Percentiles rank a stretch among this genome's conserved stretches.
Evolutionary conservation across 805 yeast species (phyloP).

Genomic region (Clavispora carvajalis): DNA sequence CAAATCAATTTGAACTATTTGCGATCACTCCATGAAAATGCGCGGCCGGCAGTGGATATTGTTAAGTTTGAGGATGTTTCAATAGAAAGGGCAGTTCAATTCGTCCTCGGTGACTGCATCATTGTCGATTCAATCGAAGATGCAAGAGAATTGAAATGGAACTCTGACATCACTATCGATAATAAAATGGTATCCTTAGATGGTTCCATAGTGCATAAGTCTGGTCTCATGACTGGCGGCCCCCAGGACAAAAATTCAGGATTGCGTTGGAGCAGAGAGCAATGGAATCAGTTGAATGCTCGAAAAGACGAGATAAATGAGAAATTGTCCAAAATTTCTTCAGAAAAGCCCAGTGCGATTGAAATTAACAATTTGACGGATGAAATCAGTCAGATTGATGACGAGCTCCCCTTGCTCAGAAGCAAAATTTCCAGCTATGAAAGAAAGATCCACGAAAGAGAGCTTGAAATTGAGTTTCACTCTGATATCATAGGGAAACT

Average conservation of each 20-base stretch:
- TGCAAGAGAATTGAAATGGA: conserved; percentile 74
- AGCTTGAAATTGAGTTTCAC: conserved; percentile 50
- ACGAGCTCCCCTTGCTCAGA: conserved; percentile 40
- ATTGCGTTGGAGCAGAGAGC: conserved; percentile 68
- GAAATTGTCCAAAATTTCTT: conserved; percentile 46
- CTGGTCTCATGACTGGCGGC: conserved; percentile 95
- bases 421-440: conserved; percentile 40
- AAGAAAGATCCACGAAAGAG: conserved; percentile 41
- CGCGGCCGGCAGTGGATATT: conserved; percentile 69
- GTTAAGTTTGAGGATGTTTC: conserved; percentile 59
- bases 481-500: conserved; percentile 18
- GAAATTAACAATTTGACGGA: conserved; percentile 53
- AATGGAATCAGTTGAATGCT: conserved; percentile 48
- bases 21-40: conserved; percentile 47
- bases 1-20: conserved; percentile 49
- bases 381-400: conserved; percentile 43
- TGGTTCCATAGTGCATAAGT: conserved; percentile 78
- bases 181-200: conserved; percentile 74
- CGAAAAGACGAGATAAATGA: conserved; percentile 23
- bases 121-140: conserved; percentile 65
- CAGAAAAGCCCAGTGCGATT: conserved; percentile 47
- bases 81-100: conserved; percentile 72
- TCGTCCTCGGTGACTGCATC: conserved; percentile 72
- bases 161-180: conserved; percentile 26
- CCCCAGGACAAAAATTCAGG: conserved; percentile 39